phyloP scores from a whole-genome alignment of 345 rosid species.

The Brassica cretica region DNA sequence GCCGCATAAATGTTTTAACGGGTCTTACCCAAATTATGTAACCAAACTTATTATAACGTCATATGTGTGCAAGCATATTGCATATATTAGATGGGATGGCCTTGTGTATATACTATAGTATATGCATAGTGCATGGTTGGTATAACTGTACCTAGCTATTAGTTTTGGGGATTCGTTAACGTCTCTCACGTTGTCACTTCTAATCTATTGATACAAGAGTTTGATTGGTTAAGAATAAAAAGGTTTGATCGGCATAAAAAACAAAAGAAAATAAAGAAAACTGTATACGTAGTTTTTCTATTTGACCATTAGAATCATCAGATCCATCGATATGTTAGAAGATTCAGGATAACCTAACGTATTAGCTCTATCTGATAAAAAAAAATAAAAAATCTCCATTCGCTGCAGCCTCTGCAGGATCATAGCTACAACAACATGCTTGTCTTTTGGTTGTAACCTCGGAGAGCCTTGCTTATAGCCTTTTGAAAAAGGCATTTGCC shows the following conservation, averaged over 20 bases:
- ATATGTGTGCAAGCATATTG: background rate
- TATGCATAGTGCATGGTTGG: slow-evolving; percentile 2
- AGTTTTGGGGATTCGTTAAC: background rate
- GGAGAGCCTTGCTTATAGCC: too few species aligned
- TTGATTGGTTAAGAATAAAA: background rate
- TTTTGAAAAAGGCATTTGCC: too few species aligned
- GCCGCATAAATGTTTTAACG: slow-evolving; percentile 33
- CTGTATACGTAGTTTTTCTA: background rate
- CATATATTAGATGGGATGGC: background rate
- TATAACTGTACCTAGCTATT: background rate
- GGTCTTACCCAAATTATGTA: slow-evolving; percentile 17
- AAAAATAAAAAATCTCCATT: background rate
- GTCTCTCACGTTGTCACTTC: background rate
- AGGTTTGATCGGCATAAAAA: background rate
- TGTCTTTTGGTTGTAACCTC: background rate
- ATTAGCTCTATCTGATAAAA: too few species aligned
- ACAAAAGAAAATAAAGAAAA: background rate
- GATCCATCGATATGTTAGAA: background rate
- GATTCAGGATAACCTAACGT: background rate
- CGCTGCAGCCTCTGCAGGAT: background rate
- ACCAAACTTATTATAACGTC: background rate
- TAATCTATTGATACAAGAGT: background rate
- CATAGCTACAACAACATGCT: slow-evolving; percentile 3
- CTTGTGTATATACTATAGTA: background rate
- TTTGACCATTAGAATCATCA: background rate